Percentiles rank a stretch among this genome's conserved stretches.
These are phyloP conservation scores for Metschnikowia bowlesiae DNA, from an alignment of 805 yeast species.

Conservation along the genomic window DNA sequence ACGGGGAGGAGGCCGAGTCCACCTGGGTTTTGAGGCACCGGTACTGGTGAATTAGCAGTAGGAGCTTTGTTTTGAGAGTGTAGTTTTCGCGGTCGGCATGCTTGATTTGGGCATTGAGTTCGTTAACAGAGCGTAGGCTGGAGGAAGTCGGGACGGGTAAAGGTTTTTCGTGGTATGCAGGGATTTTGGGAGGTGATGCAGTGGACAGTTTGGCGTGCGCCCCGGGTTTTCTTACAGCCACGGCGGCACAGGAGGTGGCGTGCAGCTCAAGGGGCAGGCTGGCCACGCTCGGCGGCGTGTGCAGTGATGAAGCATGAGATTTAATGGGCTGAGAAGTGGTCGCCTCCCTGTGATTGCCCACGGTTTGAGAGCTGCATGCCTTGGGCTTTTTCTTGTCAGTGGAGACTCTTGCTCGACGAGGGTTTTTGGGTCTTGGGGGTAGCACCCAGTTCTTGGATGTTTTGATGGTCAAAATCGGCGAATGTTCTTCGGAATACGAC, in stretches of 20 bases:
- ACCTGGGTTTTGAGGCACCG: slow-evolving; percentile 32
- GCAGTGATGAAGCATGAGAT: neutral
- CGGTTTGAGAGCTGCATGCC: neutral
- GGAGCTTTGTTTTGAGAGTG: slow-evolving; percentile 30
- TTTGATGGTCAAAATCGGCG: slow-evolving; percentile 18
- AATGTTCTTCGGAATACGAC: slow-evolving; percentile 10
- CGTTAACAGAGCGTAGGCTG: slow-evolving; percentile 8
- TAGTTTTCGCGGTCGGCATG: slow-evolving; percentile 31
- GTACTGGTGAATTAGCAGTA: slow-evolving; percentile 38
- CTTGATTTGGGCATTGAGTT: slow-evolving; percentile 14
- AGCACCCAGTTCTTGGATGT: slow-evolving; percentile 20
- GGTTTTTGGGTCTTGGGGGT: slow-evolving; percentile 19
- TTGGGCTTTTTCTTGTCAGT: slow-evolving; percentile 23
- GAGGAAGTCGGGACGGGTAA: neutral
- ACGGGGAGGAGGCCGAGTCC: slow-evolving; percentile 9
- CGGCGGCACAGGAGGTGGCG: neutral
- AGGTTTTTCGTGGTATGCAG: neutral
- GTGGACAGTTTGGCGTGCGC: neutral
- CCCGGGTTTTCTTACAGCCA: neutral
- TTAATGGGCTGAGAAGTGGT: neutral
- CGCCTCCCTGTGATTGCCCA: neutral
- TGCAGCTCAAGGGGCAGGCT: neutral
- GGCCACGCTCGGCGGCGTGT: neutral
- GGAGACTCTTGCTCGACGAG: slow-evolving; percentile 15
- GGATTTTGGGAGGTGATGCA: neutral